phyloP scores from a whole-genome alignment of 768 basidiomycete species.

The Cystobasidiopsis lactophilus region DNA sequence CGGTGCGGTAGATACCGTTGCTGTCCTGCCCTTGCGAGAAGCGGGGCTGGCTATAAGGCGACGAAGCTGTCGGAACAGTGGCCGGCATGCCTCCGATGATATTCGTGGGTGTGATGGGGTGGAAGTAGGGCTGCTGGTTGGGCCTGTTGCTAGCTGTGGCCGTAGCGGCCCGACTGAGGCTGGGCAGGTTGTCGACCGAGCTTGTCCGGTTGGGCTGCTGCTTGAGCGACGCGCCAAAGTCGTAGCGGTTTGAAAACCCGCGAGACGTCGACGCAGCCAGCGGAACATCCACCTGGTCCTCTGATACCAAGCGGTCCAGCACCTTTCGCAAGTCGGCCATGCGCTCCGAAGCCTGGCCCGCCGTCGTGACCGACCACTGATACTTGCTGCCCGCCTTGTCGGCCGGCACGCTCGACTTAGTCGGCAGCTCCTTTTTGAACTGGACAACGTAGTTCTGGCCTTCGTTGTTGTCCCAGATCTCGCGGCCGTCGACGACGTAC shows the following conservation, averaged over 20 bases:
- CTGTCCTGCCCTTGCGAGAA: no score
- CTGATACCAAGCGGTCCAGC: constrained; percentile 40
- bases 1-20: no score
- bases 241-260: constrained; percentile 23
- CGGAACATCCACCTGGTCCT: constrained; percentile 13
- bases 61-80: neutral
- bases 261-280: neutral
- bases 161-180: neutral
- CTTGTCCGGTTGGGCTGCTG: neutral
- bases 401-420: neutral
- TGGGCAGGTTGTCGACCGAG: neutral
- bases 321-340: constrained; percentile 42
- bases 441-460: constrained; percentile 55
- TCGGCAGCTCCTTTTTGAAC: constrained; percentile 30
- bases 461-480: constrained; percentile 82
- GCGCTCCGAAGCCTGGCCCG: constrained; percentile 27
- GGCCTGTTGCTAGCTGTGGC: neutral
- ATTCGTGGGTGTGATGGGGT: neutral
- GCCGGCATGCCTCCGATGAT: constrained; percentile 7
- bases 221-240: constrained; percentile 25
- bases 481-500: constrained; percentile 38
- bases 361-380: constrained; percentile 26
- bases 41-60: neutral
- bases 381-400: constrained; percentile 2
- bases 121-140: neutral